Evolutionary conservation across 179 eudicot species (phyloP), one percentile per base, ranked within the genome.

Genomic region (Pouteria campechiana): DNA sequence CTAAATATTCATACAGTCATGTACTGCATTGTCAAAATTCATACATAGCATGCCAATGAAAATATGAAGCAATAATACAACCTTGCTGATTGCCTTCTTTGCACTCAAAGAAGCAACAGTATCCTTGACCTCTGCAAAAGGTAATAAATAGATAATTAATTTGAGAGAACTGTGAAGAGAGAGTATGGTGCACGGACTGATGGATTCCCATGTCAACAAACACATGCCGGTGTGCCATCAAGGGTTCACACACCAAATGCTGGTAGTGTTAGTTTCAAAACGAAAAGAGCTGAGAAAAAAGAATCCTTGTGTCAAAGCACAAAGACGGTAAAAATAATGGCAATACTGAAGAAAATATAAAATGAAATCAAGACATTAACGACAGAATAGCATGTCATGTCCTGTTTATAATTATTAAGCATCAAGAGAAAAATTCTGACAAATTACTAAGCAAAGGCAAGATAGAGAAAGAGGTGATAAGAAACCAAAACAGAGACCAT

Each of bases 41-140:
- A 14, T 13, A 33, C 7, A 18, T 28, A 17, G 25, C 11, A n/a
- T 32, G 44, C 12, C n/a, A 10, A 18, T 1, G 24, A 3, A 5
- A n/a, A 37, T 9, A 6, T 22, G 3, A 46, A 39, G 44, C 13
- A 5, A 2, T 50, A 67, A 34, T 40, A 55, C 58, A 42, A 81
- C 95, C 95, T 81, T 85, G 25, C 56, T 53, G 22, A 85, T 85
- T 3, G 68, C 37, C 68, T 85, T 85, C 35, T 65, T 71, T 36
- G 68, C 74, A 56, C 63, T 48, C 48, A 79, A 61, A 1, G 66
- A 20, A 54, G 76, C 64, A 48, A 81, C 75, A 8, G 66, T 59
- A 29, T 73, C 74, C 46, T 73, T 75, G 15, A 85, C 79, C 81
- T 65, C 95, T 85, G 57, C 64, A 52, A 29, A 34, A 34, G n/a